Conservation (phyloP, 1,139 yeast species). For the Saccharomyces hybrid region DNA sequence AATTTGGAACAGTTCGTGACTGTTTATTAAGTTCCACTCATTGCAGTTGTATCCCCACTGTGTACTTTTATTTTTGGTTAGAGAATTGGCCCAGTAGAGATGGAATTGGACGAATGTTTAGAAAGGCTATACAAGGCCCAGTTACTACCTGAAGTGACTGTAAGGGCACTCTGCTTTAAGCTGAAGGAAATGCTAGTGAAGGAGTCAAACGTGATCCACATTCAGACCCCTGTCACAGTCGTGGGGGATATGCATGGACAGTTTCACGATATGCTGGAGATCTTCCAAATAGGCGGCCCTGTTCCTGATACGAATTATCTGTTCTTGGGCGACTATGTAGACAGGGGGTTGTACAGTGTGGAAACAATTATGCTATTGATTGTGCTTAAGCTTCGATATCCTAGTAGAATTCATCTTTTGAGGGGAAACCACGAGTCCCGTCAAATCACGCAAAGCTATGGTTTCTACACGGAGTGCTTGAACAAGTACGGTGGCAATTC, state of each 20-base stretch:
- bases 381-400: conserved; percentile 81
- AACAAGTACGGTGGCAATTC: conserved; percentile 65
- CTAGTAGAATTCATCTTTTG: conserved; percentile 68
- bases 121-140: conserved; percentile 56
- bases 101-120: conserved; percentile 58
- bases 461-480: conserved; percentile 90
- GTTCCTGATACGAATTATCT: conserved; percentile 91
- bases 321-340: conserved; percentile 91
- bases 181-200: conserved; percentile 67
- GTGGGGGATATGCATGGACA: conserved; percentile 99
- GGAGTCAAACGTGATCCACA: conserved; percentile 80
- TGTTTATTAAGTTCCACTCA: neutral
- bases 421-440: conserved; percentile 96
- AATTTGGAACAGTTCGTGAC: neutral
- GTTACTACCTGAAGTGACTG: conserved; percentile 59
- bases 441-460: conserved; percentile 93
- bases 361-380: conserved; percentile 83
- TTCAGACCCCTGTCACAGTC: conserved; percentile 85
- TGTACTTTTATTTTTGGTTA: neutral
- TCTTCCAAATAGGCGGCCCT: conserved; percentile 80
- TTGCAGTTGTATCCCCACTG: neutral
- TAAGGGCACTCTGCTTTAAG: conserved; percentile 58
- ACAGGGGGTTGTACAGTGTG: conserved; percentile 59
- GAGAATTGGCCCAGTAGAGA: neutral
- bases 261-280: conserved; percentile 85